Evolutionary conservation across 1,284 basidiomycete genomes (phyloP).

Genomic region (Erythrobasidium hasegawianum): DNA sequence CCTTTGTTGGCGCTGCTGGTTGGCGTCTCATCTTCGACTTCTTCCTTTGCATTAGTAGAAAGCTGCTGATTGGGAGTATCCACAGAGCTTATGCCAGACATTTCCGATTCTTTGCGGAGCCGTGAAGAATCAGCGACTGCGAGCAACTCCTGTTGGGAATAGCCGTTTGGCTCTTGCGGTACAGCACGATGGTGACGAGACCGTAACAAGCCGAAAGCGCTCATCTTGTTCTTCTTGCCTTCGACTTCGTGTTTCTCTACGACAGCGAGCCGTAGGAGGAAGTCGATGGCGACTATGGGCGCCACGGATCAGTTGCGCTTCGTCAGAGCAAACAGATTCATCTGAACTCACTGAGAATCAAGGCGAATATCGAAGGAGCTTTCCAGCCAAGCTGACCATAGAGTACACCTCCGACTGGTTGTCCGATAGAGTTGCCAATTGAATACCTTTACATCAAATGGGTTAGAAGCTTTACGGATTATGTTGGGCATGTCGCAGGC

Average conservation of each 20-base stretch:
- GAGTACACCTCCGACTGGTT: slow-evolving; percentile 29
- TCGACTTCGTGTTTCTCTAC: slow-evolving; percentile 31
- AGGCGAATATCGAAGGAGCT: slow-evolving; percentile 26
- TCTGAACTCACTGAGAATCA: slow-evolving; percentile 20
- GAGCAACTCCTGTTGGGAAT: too few relatives aligned
- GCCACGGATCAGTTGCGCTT: too few relatives aligned
- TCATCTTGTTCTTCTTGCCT: slow-evolving; percentile 1
- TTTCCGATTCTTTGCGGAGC: neutral
- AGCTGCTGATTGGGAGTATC: neutral
- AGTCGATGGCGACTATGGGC: slow-evolving; percentile 22
- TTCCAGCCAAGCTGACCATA: slow-evolving; percentile 34
- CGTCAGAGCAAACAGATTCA: too few relatives aligned
- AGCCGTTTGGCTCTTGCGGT: too few relatives aligned
- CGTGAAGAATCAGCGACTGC: neutral
- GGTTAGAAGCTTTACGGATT: neutral
- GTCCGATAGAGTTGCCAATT: slow-evolving; percentile 22
- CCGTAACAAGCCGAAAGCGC: neutral
- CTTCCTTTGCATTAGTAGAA: neutral
- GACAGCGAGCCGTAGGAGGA: slow-evolving; percentile 16
- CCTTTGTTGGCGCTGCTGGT: neutral
- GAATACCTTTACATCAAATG: neutral
- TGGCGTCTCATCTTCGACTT: neutral
- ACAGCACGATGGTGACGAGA: too few relatives aligned
- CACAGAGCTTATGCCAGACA: neutral
- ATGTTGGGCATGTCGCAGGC: neutral